Conservation (phyloP, 441 rosid species). For the Pelargonium cotyledonis region DNA sequence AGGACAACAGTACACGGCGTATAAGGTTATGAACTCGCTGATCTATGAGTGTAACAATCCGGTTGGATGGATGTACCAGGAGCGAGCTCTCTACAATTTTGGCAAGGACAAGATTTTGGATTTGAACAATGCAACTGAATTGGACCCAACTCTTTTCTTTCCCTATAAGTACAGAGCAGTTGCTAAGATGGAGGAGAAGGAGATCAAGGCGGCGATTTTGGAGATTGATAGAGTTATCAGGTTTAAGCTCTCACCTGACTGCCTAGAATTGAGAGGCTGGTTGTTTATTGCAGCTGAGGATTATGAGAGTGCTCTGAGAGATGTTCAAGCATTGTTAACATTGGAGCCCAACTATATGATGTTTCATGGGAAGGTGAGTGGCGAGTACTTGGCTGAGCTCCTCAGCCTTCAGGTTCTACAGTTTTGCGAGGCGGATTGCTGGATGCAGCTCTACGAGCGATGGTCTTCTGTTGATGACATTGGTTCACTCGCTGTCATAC, state of each 20-base stretch:
- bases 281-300: slow-evolving; percentile 67
- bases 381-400: slow-evolving; percentile 65
- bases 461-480: slow-evolving; percentile 98
- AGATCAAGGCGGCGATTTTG: slow-evolving; percentile 54
- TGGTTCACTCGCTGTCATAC: slow-evolving; percentile 89
- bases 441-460: slow-evolving; percentile 92
- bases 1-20: slow-evolving; percentile 88
- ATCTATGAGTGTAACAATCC: slow-evolving; percentile 44
- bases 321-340: slow-evolving; percentile 75
- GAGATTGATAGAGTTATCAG: slow-evolving; percentile 77
- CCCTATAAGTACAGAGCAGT: slow-evolving; percentile 86
- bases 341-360: slow-evolving; percentile 75
- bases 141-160: slow-evolving; percentile 82
- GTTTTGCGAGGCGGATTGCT: slow-evolving; percentile 87
- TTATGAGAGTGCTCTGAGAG: slow-evolving; percentile 73
- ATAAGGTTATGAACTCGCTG: slow-evolving; percentile 70
- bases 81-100: slow-evolving; percentile 74
- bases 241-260: slow-evolving; percentile 75
- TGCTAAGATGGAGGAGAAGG: slow-evolving; percentile 58
- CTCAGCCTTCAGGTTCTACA: slow-evolving; percentile 67
- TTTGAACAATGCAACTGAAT: slow-evolving; percentile 58
- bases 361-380: slow-evolving; percentile 63
- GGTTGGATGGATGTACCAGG: slow-evolving; percentile 91
- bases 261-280: slow-evolving; percentile 92
- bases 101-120: slow-evolving; percentile 75